phyloP scores from a whole-genome alignment of 2,329 filamentous ascomycete species.

The Cryphonectria nitschkei region DNA sequence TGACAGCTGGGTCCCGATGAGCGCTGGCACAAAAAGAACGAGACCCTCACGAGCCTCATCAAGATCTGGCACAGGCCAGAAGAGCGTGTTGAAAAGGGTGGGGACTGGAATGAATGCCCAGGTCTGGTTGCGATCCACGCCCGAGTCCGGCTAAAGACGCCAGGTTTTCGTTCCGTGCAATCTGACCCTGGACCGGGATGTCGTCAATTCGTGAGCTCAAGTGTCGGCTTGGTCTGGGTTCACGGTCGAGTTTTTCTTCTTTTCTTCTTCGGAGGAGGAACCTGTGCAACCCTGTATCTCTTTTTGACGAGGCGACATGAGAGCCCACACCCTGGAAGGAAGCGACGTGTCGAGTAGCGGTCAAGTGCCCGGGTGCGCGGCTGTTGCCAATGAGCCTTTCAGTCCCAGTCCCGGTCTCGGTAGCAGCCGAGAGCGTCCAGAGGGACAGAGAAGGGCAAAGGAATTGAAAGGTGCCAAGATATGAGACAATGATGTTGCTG shows the following conservation, averaged over 20 bases:
- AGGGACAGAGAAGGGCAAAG: slow-evolving; percentile 11
- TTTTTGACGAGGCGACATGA: background rate
- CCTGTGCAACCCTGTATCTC: background rate
- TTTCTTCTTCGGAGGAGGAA: background rate
- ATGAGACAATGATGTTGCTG: slow-evolving; percentile 18
- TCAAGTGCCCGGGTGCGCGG: slow-evolving; percentile 5
- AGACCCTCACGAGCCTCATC: slow-evolving; percentile 8
- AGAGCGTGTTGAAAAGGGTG: slow-evolving; percentile 17
- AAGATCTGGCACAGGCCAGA: slow-evolving; percentile 19
- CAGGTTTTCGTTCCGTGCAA: slow-evolving; percentile 11
- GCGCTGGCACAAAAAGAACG: slow-evolving; percentile 13
- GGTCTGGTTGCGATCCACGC: slow-evolving; percentile 14
- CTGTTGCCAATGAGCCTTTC: background rate
- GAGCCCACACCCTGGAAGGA: background rate
- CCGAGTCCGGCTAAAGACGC: slow-evolving; percentile 8
- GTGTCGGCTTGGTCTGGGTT: background rate
- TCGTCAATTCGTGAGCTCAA: background rate
- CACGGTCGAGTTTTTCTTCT: background rate
- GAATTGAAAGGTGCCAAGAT: slow-evolving; percentile 10
- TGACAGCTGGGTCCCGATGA: slow-evolving; percentile 3
- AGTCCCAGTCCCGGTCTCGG: slow-evolving; percentile 9
- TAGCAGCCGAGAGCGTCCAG: slow-evolving; percentile 18
- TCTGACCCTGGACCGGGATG: slow-evolving; percentile 5
- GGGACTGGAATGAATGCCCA: slow-evolving; percentile 17
- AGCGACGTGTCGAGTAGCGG: slow-evolving; percentile 12